Percentiles rank a stretch among this genome's conserved stretches.
Conservation (phyloP, 2,329 filamentous ascomycete species). For the Calonectria leucothoes region DNA sequence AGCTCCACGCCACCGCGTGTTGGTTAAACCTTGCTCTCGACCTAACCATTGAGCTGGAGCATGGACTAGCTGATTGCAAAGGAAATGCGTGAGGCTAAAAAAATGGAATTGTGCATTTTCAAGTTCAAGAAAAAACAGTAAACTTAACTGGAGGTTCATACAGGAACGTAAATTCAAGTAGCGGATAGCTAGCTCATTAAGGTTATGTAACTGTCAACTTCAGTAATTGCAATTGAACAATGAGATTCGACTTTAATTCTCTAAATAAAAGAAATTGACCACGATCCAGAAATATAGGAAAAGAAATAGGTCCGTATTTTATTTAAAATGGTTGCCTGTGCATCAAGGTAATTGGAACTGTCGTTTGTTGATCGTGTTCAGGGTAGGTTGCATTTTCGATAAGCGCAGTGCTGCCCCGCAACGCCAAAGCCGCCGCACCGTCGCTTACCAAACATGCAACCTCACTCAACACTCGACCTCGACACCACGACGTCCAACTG, state of each 20-base stretch:
- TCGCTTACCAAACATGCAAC: conserved; percentile 9
- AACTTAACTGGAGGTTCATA: no score
- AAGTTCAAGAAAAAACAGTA: no score
- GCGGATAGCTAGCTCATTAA: no score
- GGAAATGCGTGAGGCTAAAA: not conserved
- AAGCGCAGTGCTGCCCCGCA: conserved; percentile 1
- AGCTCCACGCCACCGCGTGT: not conserved
- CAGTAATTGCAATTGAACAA: no score
- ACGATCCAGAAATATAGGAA: not conserved
- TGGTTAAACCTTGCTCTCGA: not conserved
- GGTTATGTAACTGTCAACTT: no score
- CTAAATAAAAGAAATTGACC: not conserved
- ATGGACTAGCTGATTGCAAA: not conserved
- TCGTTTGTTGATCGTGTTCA: not conserved
- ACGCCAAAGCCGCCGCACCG: conserved; percentile 18
- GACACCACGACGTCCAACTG: not conserved
- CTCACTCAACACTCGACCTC: not conserved
- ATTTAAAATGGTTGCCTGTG: not conserved
- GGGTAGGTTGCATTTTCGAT: not conserved
- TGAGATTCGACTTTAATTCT: not conserved
- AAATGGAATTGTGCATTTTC: no score
- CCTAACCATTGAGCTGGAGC: not conserved
- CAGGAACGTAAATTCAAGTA: no score
- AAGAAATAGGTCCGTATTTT: not conserved
- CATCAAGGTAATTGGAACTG: not conserved